Conservation (phyloP, 2,329 filamentous ascomycete species). For the Exophiala lecanii-corni region DNA sequence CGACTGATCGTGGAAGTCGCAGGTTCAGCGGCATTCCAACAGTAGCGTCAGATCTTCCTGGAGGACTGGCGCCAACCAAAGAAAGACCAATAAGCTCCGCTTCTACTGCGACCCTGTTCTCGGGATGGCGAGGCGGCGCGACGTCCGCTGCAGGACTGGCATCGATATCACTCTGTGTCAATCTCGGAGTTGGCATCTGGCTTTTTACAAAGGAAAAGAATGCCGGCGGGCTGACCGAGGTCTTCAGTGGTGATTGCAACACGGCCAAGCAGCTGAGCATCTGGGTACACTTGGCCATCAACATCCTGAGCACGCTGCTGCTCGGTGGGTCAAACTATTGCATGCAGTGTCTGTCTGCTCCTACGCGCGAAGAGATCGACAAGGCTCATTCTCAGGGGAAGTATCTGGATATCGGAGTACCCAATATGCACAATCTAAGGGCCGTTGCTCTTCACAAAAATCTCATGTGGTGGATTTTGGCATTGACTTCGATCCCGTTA, state of each 20-base stretch:
- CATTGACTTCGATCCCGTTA: slow-evolving; percentile 25
- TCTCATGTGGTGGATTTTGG: slow-evolving; percentile 25
- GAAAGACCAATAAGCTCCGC: too few species aligned
- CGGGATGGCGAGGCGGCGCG: slow-evolving; percentile 22
- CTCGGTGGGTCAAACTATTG: slow-evolving; percentile 33
- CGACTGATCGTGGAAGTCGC: too few species aligned
- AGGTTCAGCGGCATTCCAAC: too few species aligned
- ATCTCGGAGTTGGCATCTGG: slow-evolving; percentile 18
- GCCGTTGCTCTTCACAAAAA: slow-evolving; percentile 12
- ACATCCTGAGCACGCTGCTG: slow-evolving; percentile 32
- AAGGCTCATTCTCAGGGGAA: slow-evolving; percentile 27
- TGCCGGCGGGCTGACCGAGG: slow-evolving; percentile 8
- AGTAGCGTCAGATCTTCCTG: too few species aligned
- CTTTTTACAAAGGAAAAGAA: slow-evolving; percentile 5
- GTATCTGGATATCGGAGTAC: slow-evolving; percentile 32
- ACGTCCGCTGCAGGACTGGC: slow-evolving; percentile 14
- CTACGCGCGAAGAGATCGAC: slow-evolving; percentile 32
- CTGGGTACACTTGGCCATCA: slow-evolving; percentile 34
- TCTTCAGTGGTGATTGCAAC: slow-evolving; percentile 20
- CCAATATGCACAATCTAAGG: slow-evolving; percentile 28
- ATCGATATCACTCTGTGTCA: slow-evolving; percentile 19
- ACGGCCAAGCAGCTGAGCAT: slow-evolving; percentile 14
- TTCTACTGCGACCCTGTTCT: neutral
- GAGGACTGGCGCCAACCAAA: too few species aligned
- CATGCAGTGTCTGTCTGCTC: slow-evolving; percentile 34